Evolutionary conservation across 208 protist species (phyloP).

Genomic region (Entamoeba invadens): DNA sequence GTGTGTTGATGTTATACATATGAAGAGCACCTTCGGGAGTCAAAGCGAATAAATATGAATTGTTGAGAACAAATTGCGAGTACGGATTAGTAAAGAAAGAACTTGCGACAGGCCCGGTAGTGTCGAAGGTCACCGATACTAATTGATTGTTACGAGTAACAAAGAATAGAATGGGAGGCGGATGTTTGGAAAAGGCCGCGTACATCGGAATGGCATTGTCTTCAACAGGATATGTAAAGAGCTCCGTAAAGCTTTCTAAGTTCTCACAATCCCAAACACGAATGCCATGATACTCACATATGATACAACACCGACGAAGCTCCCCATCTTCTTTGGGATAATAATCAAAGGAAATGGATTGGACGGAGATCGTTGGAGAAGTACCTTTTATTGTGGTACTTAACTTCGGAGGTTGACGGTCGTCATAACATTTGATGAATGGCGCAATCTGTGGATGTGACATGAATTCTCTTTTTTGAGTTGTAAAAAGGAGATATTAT

Average conservation of each 20-base stretch:
- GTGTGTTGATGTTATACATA: not conserved
- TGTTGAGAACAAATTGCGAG: not conserved
- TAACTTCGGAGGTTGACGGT: not conserved
- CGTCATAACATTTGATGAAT: not conserved
- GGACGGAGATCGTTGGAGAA: not conserved
- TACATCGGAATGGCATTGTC: not conserved
- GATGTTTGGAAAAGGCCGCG: not conserved
- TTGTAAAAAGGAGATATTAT: too few species aligned
- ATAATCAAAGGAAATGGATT: not conserved
- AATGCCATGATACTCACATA: not conserved
- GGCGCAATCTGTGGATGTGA: not conserved
- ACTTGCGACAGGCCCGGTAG: not conserved
- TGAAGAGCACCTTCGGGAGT: not conserved
- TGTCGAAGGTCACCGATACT: not conserved
- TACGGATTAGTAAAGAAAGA: not conserved
- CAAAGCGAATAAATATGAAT: not conserved
- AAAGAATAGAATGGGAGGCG: not conserved
- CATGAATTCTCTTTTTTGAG: not conserved
- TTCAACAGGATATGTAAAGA: not conserved
- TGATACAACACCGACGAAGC: not conserved
- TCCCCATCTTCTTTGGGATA: not conserved
- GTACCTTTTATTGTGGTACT: not conserved
- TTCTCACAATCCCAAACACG: not conserved
- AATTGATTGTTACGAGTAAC: not conserved
- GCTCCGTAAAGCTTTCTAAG: not conserved